Conservation (phyloP, 1,284 basidiomycete genomes). For the Anthracocystis panici-leucophaei region DNA sequence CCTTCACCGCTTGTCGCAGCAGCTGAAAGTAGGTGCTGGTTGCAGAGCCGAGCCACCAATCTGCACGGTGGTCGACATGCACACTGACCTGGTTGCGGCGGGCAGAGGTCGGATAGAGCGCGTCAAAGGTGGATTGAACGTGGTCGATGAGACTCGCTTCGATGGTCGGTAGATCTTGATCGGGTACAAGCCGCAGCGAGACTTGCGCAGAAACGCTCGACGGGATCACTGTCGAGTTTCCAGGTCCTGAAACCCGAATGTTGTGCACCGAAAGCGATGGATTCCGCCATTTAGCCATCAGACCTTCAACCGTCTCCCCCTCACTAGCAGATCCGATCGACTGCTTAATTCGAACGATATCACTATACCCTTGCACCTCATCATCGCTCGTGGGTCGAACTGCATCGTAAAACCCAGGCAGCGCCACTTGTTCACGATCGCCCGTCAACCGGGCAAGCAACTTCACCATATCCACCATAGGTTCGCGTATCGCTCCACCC, state of each 20-base stretch:
- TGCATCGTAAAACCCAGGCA: constrained; percentile 84
- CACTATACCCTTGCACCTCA: constrained; percentile 68
- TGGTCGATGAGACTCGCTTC: constrained; percentile 76
- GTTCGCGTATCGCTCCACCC: constrained; percentile 86
- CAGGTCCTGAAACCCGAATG: constrained; percentile 52
- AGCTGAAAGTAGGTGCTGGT: constrained; percentile 85
- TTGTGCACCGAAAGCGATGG: constrained; percentile 63
- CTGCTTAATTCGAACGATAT: constrained; percentile 55
- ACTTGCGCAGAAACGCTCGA: constrained; percentile 58
- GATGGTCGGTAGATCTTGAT: constrained; percentile 84
- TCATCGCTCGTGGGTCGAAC: constrained; percentile 60
- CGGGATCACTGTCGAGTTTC: constrained; percentile 63
- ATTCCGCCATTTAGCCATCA: constrained; percentile 63
- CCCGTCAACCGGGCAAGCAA: constrained; percentile 81
- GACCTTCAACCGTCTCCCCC: constrained; percentile 34
- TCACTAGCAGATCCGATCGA: constrained; percentile 2
- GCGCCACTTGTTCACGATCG: constrained; percentile 73
- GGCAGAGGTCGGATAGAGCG: constrained; percentile 70
- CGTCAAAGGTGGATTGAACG: constrained; percentile 76
- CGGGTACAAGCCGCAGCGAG: constrained; percentile 86
- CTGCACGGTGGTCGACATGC: constrained; percentile 83
- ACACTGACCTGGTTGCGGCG: constrained; percentile 69
- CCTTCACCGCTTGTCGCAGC: constrained; percentile 81
- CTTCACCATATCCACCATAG: constrained; percentile 90
- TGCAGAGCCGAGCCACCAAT: constrained; percentile 94